These are phyloP conservation scores for Silybum marianum DNA, from an alignment of 129 eudicot genomes.

Conservation along the genomic window DNA sequence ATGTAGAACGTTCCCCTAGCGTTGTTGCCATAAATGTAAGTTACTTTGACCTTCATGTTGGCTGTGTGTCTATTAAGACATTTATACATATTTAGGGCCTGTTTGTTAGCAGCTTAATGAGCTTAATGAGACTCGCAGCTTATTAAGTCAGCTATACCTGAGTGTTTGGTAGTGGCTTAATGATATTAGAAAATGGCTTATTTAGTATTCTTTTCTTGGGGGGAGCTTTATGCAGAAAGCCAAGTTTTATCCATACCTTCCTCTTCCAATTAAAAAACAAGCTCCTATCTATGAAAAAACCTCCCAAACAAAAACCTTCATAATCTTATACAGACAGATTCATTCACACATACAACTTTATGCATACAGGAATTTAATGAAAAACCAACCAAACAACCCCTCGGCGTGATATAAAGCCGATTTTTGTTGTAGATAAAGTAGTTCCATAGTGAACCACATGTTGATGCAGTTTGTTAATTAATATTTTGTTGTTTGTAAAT, in stretches of 20 bases:
- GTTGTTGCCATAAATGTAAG: constrained; percentile 98
- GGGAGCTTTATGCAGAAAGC: background rate
- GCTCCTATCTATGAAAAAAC: background rate
- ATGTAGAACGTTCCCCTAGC: constrained; percentile 70
- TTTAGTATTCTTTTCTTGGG: background rate
- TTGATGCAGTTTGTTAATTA: constrained; percentile 7
- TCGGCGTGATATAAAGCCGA: background rate
- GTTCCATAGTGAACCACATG: constrained; percentile 5
- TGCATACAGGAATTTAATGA: background rate
- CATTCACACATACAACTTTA: background rate
- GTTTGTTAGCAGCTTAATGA: background rate
- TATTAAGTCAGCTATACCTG: background rate
- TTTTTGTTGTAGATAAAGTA: background rate
- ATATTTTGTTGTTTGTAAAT: constrained; percentile 8
- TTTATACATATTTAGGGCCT: background rate
- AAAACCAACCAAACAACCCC: background rate
- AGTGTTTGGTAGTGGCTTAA: background rate
- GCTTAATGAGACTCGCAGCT: background rate
- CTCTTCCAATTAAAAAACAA: background rate
- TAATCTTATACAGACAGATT: background rate
- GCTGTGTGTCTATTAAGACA: background rate
- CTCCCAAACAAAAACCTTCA: background rate
- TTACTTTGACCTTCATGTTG: constrained; percentile 5
- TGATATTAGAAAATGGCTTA: background rate
- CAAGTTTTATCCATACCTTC: background rate